Base-by-base conservation (phyloP, 495 filamentous ascomycete genomes). In the Aspergillus leporis region DNA sequence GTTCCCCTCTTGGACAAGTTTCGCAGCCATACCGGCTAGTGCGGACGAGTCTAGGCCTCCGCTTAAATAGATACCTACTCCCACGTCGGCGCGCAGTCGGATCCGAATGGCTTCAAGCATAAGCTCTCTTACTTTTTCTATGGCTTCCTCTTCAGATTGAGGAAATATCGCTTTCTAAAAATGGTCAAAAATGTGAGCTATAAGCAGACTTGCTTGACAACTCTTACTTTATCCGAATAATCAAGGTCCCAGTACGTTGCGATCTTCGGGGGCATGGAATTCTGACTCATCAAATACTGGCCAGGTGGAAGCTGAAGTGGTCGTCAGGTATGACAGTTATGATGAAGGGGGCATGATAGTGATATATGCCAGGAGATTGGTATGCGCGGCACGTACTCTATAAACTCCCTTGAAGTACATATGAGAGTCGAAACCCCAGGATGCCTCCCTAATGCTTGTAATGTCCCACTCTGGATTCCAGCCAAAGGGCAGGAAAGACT, bases 11-110 rank as follows among this genome's bases (percentile, higher is more conserved):
- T 73, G 64, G 1, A 78, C 66, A 3, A 83, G 74, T 57, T 82
- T 69, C 1, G 70, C 71, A 22, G 77, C 77, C 63, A 85, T 84
- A 14, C 82, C 80, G 16, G 80, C 82, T 30, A 83, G 65, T 7
- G 73, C 71, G 0, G 79, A 80, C 5, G 76, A 80, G 59, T 83
- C 82, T 30, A 85, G 68, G 3, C 82, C 82, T n/a, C 82, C 82
- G 23, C 70, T 76, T 1, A 84, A 66, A 53, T 78, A 81, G 45
- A 85, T 66, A 1, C 81, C 81, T 7, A 85, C 69, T 7, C 74
- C 74, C 0, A 84, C 82, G 64, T 85, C 81, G 3, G 81, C 81
- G 21, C 79, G 71, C 30, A 84, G 68, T 12, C 81, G 77, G 31
- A 81, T 28, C 1, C 71, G 72, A 4, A 83, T 65, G 0, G 81